Conservation (phyloP, 768 basidiomycete genomes). For the Mycena galericulata region DNA sequence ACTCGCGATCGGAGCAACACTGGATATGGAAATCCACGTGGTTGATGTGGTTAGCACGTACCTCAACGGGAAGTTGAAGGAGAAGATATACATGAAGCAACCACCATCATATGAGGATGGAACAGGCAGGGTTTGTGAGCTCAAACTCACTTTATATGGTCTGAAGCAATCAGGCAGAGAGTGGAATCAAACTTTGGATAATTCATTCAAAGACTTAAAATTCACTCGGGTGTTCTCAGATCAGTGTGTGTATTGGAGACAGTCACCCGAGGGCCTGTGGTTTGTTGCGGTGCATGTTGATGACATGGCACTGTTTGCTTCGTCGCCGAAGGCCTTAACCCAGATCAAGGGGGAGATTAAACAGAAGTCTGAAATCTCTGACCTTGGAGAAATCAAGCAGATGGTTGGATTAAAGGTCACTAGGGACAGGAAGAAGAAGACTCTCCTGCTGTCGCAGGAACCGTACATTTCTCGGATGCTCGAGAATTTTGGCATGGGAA, state of each 20-base stretch:
- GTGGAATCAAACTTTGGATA: neutral
- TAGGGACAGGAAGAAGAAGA: neutral
- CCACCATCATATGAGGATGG: too few relatives aligned
- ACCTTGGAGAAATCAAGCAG: neutral
- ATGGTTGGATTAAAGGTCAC: constrained; percentile 4
- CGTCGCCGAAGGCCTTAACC: neutral
- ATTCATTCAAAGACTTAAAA: neutral
- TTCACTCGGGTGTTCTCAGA: neutral
- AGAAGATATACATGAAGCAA: too few relatives aligned
- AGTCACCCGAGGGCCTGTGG: neutral
- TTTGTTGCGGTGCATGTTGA: neutral
- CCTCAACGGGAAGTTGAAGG: too few relatives aligned
- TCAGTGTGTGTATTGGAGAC: constrained; percentile 2
- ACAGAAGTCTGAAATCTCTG: neutral
- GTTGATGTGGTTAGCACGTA: too few relatives aligned
- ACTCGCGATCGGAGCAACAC: too few relatives aligned
- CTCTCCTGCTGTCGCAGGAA: neutral
- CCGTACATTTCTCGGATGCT: neutral
- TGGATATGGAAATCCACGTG: too few relatives aligned
- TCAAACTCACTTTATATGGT: neutral
- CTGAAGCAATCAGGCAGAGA: neutral
- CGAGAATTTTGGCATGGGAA: neutral
- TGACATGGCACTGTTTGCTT: neutral
- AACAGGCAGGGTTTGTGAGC: neutral
- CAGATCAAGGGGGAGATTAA: neutral